Evolutionary conservation across 2,329 filamentous ascomycete genomes (phyloP), one percentile per base, ranked within the genome.

Genomic region (Xylariaceae sp.): DNA sequence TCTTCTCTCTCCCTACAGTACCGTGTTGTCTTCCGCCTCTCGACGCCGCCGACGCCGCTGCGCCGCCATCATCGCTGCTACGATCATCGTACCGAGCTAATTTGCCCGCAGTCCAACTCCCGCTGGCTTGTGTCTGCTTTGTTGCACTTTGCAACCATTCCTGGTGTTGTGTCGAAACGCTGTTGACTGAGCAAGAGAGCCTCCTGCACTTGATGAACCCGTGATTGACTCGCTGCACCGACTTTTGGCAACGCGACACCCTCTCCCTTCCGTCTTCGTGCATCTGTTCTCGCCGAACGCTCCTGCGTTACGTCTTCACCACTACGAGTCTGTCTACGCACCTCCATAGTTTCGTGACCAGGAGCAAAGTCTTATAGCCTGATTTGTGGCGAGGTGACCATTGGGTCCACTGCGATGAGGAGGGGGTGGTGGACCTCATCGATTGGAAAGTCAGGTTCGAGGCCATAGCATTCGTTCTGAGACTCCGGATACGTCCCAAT

Each of bases 361-460:
- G 55, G 56, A 54, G 45, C 30, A 53, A 42, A 42, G 58, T 34
- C 45, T 50, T 18, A 47, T 52, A 50, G 39, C 57, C 45, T 57
- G 58, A 54, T 63, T 56, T 51, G 42, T 45, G 64, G 67, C 62
- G 59, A 69, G 64, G 69, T 62, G 70, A 65, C 70, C 69, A 61
- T 60, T 67, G 59, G 71, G 70, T 71, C 70, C 66, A 69, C 64
- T 70, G 71, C 70, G 69, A 72, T 73, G 71, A 71, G 70, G 71
- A 67, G 69, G 68, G 65, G 71, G 68, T 64, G 70, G 70, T 66
- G 68, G 69, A 66, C 68, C 68, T 72, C 65, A 65, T 66, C 66
- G 63, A 67, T 67, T 63, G 64, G 61, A 65, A 64, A 66, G 57
- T 62, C 65, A 67, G 65, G 65, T 65, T 68, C 66, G 63, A 68